phyloP scores from a whole-genome alignment of 306 rosid genomes.

The Vigna unguiculata region DNA sequence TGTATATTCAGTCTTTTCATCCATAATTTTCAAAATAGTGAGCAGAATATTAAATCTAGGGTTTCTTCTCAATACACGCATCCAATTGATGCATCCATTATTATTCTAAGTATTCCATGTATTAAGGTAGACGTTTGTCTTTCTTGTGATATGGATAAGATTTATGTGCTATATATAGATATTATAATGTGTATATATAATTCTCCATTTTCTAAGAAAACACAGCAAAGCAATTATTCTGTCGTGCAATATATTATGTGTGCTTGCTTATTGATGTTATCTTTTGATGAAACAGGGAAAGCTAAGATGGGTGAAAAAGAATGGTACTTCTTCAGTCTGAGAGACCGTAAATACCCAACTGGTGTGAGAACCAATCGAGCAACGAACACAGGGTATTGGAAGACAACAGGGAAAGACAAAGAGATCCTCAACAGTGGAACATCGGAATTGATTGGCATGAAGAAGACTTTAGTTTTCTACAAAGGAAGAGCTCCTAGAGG shows the following conservation, averaged over 20 bases:
- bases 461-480: constrained; percentile 91
- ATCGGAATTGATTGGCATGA: constrained; percentile 85
- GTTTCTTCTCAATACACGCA: constrained; percentile 25
- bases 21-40: background rate
- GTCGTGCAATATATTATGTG: background rate
- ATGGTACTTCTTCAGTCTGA: constrained; percentile 90
- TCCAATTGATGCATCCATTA: background rate
- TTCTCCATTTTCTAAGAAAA: too few species aligned
- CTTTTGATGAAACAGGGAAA: constrained; percentile 59
- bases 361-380: constrained; percentile 95
- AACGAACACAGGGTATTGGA: constrained; percentile 93
- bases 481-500: constrained; percentile 98
- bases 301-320: constrained; percentile 97
- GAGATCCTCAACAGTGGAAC: constrained; percentile 72
- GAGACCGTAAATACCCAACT: constrained; percentile 94
- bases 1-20: too few species aligned
- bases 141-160: constrained; percentile 42
- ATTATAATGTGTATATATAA: too few species aligned
- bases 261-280: background rate
- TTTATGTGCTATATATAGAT: background rate
- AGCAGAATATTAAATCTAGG: constrained; percentile 17
- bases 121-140: constrained; percentile 21
- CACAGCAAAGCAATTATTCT: too few species aligned
- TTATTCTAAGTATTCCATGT: background rate
- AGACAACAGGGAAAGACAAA: constrained; percentile 93